A percentile compares a stretch with the other conserved stretches of the same genome.
phyloP scores from a whole-genome alignment of 768 basidiomycete species.

The Lyophyllum atratum region DNA sequence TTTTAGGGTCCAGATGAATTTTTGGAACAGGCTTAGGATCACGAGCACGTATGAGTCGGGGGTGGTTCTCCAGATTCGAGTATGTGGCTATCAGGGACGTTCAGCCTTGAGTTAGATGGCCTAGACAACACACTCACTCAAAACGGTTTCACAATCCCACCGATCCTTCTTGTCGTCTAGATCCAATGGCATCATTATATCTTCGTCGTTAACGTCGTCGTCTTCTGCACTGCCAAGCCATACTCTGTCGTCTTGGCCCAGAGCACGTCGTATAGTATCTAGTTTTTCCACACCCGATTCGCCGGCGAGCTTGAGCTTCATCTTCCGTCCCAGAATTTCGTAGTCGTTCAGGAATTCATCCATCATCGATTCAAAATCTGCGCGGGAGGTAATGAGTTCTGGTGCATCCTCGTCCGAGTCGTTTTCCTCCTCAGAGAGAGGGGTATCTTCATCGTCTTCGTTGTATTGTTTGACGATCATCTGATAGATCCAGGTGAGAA shows the following conservation, averaged over 20 bases:
- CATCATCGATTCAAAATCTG: constrained; percentile 90
- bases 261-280: constrained; percentile 71
- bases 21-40: constrained; percentile 55
- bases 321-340: constrained; percentile 86
- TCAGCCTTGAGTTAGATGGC: background rate
- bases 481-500: constrained; percentile 26
- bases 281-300: constrained; percentile 78
- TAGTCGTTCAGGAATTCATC: constrained; percentile 92
- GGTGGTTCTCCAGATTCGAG: constrained; percentile 98
- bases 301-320: constrained; percentile 75
- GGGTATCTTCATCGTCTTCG: constrained; percentile 44
- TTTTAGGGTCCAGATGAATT: constrained; percentile 74
- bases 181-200: constrained; percentile 38
- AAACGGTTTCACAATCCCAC: constrained; percentile 97
- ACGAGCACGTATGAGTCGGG: constrained; percentile 77
- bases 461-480: constrained; percentile 84
- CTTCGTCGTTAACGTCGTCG: constrained; percentile 49
- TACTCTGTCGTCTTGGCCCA: constrained; percentile 70
- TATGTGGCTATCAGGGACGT: constrained; percentile 69
- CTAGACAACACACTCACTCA: constrained; percentile 56
- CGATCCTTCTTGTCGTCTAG: constrained; percentile 67
- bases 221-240: constrained; percentile 38
- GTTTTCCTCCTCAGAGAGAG: constrained; percentile 28
- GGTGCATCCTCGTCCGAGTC: constrained; percentile 68
- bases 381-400: constrained; percentile 76